Evolutionary conservation across 441 rosid genomes (phyloP), one percentile per base, ranked within the genome.

Genomic region (Gossypium schwendimanii): DNA sequence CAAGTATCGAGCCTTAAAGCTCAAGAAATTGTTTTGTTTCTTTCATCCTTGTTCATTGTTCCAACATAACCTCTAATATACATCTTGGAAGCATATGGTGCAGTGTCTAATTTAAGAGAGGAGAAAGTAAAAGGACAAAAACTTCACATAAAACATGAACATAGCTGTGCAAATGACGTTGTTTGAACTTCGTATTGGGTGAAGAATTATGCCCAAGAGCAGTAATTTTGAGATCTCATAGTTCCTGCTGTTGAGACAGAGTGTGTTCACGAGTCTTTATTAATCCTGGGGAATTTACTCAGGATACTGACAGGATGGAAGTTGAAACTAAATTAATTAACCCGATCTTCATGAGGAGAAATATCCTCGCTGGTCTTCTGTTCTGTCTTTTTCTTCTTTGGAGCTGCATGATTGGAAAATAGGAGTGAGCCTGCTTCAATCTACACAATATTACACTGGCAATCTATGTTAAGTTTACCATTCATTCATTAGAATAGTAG

Each of bases 381-480:
- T 9, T 54, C 47, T 58, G 2, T 72, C 55, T 14, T 69, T 76
- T 54, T 65, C 65, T 62, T 76, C 77, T 54, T 80, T 76, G 4
- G 82, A 75, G 75, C 88, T 88, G 86, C 85, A 80, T 33, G 57
- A 47, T 65, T 71, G 71, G 55, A 61, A 70, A 70, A 69, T 23
- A 53, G 21, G 50, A 39, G 58, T 77, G 63, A 74, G 63, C 23
- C 57, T 21, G 73, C 72, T 3, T 36, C 67, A 76, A 59, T 49
- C n/a, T 55, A 23, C 74, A 50, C 18, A 44, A 63, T 55, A 26
- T 24, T 55, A 23, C 3, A 36, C 44, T 11, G 55, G 20, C 14
- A 47, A 11, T 63, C 18, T 57, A 18, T 8, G 59, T 66, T 33
- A 20, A 66, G 15, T 52, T 64, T 84, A 86, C 91, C 90, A 49